phyloP scores from a whole-genome alignment of 2,329 filamentous ascomycete genomes.

The Neonectria neomacrospora region DNA sequence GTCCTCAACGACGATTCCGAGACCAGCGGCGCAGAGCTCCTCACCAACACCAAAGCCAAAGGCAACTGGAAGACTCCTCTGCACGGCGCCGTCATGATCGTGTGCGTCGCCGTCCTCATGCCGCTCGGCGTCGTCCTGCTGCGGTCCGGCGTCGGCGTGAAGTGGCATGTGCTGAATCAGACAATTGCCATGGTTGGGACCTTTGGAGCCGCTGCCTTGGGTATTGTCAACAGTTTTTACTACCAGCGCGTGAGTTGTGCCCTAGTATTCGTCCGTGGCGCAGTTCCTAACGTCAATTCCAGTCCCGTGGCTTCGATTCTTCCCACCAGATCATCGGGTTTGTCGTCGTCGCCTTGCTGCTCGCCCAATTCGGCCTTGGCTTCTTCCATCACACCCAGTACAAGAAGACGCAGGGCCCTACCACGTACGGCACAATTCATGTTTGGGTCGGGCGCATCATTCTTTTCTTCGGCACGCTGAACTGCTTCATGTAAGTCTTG shows the following conservation, averaged over 20 bases:
- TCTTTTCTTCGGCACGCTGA: constrained; percentile 64
- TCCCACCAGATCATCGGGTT: constrained; percentile 70
- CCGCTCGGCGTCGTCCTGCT: constrained; percentile 66
- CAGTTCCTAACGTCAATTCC: constrained; percentile 22
- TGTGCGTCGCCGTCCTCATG: constrained; percentile 65
- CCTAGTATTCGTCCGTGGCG: too few relatives aligned
- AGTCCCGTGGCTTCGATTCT: constrained; percentile 64
- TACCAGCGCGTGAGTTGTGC: constrained; percentile 65
- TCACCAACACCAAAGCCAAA: constrained; percentile 46
- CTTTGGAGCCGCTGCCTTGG: constrained; percentile 62
- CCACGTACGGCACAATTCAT: constrained; percentile 64
- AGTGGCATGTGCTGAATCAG: constrained; percentile 67
- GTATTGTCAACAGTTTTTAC: constrained; percentile 61
- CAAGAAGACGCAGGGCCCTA: constrained; percentile 60
- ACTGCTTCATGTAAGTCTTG: constrained; percentile 64
- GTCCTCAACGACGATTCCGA: constrained; percentile 49
- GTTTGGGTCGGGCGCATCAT: constrained; percentile 67
- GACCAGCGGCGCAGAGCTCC: constrained; percentile 51
- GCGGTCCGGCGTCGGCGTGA: constrained; percentile 61
- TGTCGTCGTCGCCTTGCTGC: constrained; percentile 61
- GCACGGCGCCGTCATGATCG: constrained; percentile 65
- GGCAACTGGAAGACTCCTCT: constrained; percentile 54
- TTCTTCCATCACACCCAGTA: constrained; percentile 66
- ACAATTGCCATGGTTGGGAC: constrained; percentile 59
- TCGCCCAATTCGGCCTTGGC: constrained; percentile 65